Percentiles rank a stretch among this genome's conserved stretches.
These are phyloP conservation scores for Aureobasidium namibiae DNA, from an alignment of 2,329 filamentous ascomycete species.

Conservation along the genomic window DNA sequence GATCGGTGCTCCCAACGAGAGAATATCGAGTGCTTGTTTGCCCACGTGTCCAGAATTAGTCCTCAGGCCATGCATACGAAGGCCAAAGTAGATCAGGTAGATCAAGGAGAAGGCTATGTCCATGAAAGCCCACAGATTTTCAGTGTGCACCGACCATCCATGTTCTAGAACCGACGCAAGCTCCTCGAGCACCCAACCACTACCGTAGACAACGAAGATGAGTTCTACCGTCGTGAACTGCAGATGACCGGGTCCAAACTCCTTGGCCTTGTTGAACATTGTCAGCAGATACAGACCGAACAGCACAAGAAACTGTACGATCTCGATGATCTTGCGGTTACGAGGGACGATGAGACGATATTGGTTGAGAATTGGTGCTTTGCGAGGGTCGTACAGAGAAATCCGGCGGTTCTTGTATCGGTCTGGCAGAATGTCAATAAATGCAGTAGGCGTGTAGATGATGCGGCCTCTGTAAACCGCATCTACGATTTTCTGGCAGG, in stretches of 20 bases:
- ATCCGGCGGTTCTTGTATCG: conserved; percentile 80
- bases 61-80: conserved; percentile 59
- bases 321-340: conserved; percentile 67
- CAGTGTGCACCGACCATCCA: conserved; percentile 71
- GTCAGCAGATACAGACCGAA: conserved; percentile 61
- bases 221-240: conserved; percentile 47
- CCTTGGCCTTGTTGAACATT: conserved; percentile 61
- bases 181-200: conserved; percentile 73
- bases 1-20: conserved; percentile 72
- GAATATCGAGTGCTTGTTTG: conserved; percentile 65
- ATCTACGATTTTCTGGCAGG: conserved; percentile 73
- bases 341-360: conserved; percentile 77
- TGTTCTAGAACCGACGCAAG: conserved; percentile 71
- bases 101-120: conserved; percentile 71
- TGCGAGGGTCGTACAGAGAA: conserved; percentile 67
- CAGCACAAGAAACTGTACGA: conserved; percentile 63
- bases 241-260: conserved; percentile 27
- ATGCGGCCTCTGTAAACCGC: conserved; percentile 75
- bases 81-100: conserved; percentile 58
- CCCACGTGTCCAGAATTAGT: conserved; percentile 39
- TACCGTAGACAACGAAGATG: conserved; percentile 63
- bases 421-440: conserved; percentile 77
- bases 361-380: conserved; percentile 70
- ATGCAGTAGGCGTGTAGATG: conserved; percentile 73
- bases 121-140: conserved; percentile 82